Base-by-base conservation (phyloP, 2,329 filamentous ascomycete genomes). In the Colletotrichum navitas region DNA sequence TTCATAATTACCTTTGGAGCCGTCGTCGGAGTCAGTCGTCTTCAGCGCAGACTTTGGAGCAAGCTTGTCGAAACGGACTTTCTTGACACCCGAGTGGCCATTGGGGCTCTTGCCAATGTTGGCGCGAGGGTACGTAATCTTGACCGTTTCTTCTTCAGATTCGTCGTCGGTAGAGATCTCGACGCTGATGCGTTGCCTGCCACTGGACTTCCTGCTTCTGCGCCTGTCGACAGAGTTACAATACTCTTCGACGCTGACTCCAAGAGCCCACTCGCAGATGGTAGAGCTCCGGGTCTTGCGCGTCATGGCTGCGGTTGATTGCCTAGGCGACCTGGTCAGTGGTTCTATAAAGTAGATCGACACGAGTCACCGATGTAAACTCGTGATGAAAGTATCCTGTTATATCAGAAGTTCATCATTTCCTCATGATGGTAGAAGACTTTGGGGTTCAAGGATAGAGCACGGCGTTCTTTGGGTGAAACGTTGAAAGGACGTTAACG, bases 91-190 rank as follows among this genome's bases (percentile, higher is more conserved):
- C 18, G 73, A 55, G 10, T 55, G 29, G 8, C 39, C 54, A 26
- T 58, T 18, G 29, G 64, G 34, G 41, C 55, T 32, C 45, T 61
- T 51, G 55, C 45, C 26, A 43, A 68, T 71, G 21, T 79, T 75
- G 5, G 79, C 78, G 63, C 85, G 83, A 1, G 87, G 86, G 63
- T 87, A 86, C 1, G 84, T 86, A 47, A 89, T 77, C 24, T 78
- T 81, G 64, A 88, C 77, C 3, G 81, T 84, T 63, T 89, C 87
- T 34, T 83, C 80, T 10, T 84, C 83, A n/a, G 81, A 82, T 66
- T 87, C 85, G 54, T 88, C 86, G 72, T 89, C 86, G 14, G 87
- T 88, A 18, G 82, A 80, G 1, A 87, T 76, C 63, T 85, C 80
- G 41, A 87, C 76, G 66, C 67, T 66, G 39, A 72, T 69, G 16